Evolutionary conservation across 2,329 filamentous ascomycete genomes (phyloP).

Genomic region (Alternaria novae-zelandiae): DNA sequence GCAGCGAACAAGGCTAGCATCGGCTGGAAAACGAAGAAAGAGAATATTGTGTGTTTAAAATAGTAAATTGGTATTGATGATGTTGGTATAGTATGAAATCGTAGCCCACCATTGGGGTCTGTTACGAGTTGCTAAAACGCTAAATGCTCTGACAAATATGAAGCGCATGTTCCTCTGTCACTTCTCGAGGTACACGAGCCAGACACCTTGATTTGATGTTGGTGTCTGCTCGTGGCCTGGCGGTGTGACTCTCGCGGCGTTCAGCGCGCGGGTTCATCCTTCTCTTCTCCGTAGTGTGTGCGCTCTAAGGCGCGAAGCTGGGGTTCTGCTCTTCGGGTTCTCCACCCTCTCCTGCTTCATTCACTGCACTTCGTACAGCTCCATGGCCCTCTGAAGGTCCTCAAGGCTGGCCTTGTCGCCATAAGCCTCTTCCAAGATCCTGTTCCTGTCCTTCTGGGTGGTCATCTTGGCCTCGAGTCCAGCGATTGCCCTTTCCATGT

Average conservation of each 20-base stretch:
- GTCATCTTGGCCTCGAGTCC: slow-evolving; percentile 36
- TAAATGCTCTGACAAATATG: neutral
- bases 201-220: neutral
- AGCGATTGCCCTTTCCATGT: slow-evolving; percentile 41
- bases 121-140: slow-evolving; percentile 1
- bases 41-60: neutral
- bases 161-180: slow-evolving; percentile 7
- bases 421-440: slow-evolving; percentile 55
- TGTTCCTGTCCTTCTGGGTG: slow-evolving; percentile 45
- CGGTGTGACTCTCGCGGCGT: slow-evolving; percentile 19
- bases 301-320: slow-evolving; percentile 13
- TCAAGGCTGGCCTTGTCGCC: slow-evolving; percentile 52
- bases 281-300: slow-evolving; percentile 4
- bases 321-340: slow-evolving; percentile 1
- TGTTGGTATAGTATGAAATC: neutral
- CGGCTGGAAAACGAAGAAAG: neutral
- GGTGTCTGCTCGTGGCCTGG: slow-evolving; percentile 10
- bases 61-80: neutral
- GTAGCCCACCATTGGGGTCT: slow-evolving; percentile 5
- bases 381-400: slow-evolving; percentile 54
- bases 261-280: slow-evolving; percentile 10
- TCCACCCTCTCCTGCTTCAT: neutral
- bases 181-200: slow-evolving; percentile 15
- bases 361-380: slow-evolving; percentile 53
- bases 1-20: neutral